phyloP scores from a whole-genome alignment of 768 basidiomycete genomes.

The Lyophyllum semitale region DNA sequence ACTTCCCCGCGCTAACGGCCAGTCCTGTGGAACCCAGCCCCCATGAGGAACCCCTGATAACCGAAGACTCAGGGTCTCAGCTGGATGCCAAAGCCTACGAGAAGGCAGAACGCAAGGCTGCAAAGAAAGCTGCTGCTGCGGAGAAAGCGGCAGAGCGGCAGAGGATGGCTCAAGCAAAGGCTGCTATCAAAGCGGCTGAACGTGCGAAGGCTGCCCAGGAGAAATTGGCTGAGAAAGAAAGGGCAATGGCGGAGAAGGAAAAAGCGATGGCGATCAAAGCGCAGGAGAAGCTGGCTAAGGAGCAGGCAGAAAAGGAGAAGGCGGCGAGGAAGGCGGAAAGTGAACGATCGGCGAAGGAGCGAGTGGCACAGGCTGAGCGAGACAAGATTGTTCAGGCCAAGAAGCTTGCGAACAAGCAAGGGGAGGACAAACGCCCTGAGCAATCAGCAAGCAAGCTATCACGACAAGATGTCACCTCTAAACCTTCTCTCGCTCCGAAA shows the following conservation, averaged over 20 bases:
- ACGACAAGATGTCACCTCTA: constrained; percentile 10
- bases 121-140: constrained; percentile 62
- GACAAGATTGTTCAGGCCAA: constrained; percentile 22
- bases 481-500: constrained; percentile 19
- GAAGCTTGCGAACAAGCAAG: constrained; percentile 16
- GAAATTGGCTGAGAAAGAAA: constrained; percentile 58
- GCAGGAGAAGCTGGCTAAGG: constrained; percentile 26
- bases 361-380: constrained; percentile 23
- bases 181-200: constrained; percentile 52
- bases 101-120: constrained; percentile 63
- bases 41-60: constrained; percentile 29
- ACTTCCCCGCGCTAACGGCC: constrained; percentile 72
- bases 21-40: constrained; percentile 32
- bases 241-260: constrained; percentile 46
- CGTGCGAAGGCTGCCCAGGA: constrained; percentile 54
- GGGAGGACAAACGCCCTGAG: constrained; percentile 20
- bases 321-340: constrained; percentile 27
- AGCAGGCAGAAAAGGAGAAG: constrained; percentile 40
- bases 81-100: constrained; percentile 46
- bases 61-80: constrained; percentile 28
- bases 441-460: not conserved
- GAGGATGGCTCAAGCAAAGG: constrained; percentile 59
- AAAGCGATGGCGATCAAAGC: constrained; percentile 41
- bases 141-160: constrained; percentile 66
- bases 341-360: constrained; percentile 34